A percentile compares a stretch with the other conserved stretches of the same genome.
phyloP scores from a whole-genome alignment of 129 eudicot genomes.

The Pseudognaphalium luteoalbum region DNA sequence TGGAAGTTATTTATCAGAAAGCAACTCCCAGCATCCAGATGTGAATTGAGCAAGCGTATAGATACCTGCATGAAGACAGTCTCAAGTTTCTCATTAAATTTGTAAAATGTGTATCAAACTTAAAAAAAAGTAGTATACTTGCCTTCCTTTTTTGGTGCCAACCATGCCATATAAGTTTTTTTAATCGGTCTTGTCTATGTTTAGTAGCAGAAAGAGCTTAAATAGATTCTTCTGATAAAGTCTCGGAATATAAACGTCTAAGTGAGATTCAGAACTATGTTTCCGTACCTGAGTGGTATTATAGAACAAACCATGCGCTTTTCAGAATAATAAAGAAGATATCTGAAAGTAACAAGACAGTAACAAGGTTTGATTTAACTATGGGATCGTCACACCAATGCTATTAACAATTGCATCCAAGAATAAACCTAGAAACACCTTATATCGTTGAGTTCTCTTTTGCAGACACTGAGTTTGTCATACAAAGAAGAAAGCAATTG shows the following conservation, averaged over 20 bases:
- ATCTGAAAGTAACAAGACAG: too few relatives aligned
- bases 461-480: too few relatives aligned
- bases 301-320: background rate
- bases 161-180: background rate
- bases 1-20: slow-evolving; percentile 18
- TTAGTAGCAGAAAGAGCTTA: slow-evolving; percentile 10
- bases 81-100: slow-evolving; percentile 9
- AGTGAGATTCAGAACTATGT: background rate
- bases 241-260: background rate
- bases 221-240: slow-evolving; percentile 6
- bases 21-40: slow-evolving; percentile 1
- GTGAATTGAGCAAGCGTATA: slow-evolving; percentile 7
- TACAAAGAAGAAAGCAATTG: too few relatives aligned
- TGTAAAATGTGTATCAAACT: slow-evolving; percentile 23
- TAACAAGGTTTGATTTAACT: too few relatives aligned
- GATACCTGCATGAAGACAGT: background rate
- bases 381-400: too few relatives aligned
- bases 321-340: background rate
- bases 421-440: too few relatives aligned
- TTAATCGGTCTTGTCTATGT: background rate
- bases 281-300: background rate
- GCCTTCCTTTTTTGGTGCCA: background rate
- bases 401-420: too few relatives aligned
- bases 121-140: slow-evolving; percentile 10
- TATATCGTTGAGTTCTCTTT: too few relatives aligned